phyloP scores from a whole-genome alignment of 2,329 filamentous ascomycete species.

The Harringtonia aguacate region DNA sequence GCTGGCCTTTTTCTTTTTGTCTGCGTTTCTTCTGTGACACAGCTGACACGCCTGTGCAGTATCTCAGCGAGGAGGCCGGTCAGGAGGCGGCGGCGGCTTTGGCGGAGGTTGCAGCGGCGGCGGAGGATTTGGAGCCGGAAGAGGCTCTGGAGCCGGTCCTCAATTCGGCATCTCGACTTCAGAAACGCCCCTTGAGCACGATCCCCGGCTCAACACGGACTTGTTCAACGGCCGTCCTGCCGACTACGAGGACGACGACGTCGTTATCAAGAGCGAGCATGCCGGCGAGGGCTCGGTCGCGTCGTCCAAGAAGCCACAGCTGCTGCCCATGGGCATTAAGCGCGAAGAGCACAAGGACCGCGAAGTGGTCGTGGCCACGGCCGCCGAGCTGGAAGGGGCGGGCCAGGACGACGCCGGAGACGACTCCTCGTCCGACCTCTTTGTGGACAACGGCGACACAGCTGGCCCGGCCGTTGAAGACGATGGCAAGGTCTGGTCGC shows the following conservation, averaged over 20 bases:
- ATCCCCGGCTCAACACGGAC: slow-evolving; percentile 46
- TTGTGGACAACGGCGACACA: slow-evolving; percentile 9
- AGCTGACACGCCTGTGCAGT: slow-evolving; percentile 1
- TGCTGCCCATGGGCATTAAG: slow-evolving; percentile 46
- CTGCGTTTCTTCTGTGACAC: neutral
- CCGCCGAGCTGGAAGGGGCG: slow-evolving; percentile 43
- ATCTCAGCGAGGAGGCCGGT: slow-evolving; percentile 9
- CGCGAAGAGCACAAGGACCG: slow-evolving; percentile 43
- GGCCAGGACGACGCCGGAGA: slow-evolving; percentile 17
- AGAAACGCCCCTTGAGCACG: slow-evolving; percentile 19
- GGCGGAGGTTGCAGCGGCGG: slow-evolving; percentile 14
- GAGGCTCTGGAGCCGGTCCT: too few species aligned
- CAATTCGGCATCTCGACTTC: neutral
- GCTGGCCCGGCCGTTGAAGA: slow-evolving; percentile 12
- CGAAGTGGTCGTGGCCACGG: slow-evolving; percentile 42
- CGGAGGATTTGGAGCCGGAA: slow-evolving; percentile 8
- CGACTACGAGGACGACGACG: slow-evolving; percentile 27
- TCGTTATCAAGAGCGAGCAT: slow-evolving; percentile 26
- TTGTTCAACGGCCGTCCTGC: slow-evolving; percentile 34
- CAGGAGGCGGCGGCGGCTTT: slow-evolving; percentile 9
- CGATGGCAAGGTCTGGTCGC: slow-evolving; percentile 32
- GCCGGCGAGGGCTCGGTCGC: slow-evolving; percentile 14
- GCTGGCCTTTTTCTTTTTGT: slow-evolving; percentile 6
- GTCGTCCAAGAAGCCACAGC: slow-evolving; percentile 13
- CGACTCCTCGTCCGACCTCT: slow-evolving; percentile 15